phyloP scores from a whole-genome alignment of 805 yeast genomes.

The Kodamaea leandrae region DNA sequence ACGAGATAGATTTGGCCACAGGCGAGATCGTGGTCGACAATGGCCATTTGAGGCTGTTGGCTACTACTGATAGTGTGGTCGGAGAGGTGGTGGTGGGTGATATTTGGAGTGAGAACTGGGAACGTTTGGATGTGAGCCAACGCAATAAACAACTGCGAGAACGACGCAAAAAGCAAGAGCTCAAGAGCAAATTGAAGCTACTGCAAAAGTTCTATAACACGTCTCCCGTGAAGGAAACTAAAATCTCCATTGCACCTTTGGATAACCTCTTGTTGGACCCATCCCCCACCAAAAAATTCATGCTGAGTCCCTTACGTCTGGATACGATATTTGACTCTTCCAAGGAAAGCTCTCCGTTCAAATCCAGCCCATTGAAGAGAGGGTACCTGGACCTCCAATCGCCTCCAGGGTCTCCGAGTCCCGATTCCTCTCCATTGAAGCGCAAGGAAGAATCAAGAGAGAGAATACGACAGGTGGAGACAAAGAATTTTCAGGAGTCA shows the following conservation, averaged over 20 bases:
- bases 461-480: background rate
- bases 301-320: slow-evolving; percentile 1
- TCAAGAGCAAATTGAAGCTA: slow-evolving; percentile 18
- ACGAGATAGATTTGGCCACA: slow-evolving; percentile 60
- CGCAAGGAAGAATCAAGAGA: background rate
- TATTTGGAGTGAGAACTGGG: slow-evolving; percentile 40
- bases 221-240: background rate
- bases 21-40: slow-evolving; percentile 63
- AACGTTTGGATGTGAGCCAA: slow-evolving; percentile 22
- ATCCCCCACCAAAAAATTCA: slow-evolving; percentile 7
- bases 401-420: background rate
- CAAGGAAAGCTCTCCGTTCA: background rate
- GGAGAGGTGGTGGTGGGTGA: slow-evolving; percentile 15
- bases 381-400: background rate
- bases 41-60: slow-evolving; percentile 62
- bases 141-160: slow-evolving; percentile 10
- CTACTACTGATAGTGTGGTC: slow-evolving; percentile 3
- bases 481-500: background rate
- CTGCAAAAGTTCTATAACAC: slow-evolving; percentile 5
- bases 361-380: slow-evolving; percentile 1
- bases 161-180: slow-evolving; percentile 9
- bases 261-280: slow-evolving; percentile 8
- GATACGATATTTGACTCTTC: background rate
- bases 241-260: slow-evolving; percentile 2
- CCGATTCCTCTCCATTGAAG: slow-evolving; percentile 5